phyloP scores from a whole-genome alignment of 2,329 filamentous ascomycete genomes.

The Cladosporium colombiae region DNA sequence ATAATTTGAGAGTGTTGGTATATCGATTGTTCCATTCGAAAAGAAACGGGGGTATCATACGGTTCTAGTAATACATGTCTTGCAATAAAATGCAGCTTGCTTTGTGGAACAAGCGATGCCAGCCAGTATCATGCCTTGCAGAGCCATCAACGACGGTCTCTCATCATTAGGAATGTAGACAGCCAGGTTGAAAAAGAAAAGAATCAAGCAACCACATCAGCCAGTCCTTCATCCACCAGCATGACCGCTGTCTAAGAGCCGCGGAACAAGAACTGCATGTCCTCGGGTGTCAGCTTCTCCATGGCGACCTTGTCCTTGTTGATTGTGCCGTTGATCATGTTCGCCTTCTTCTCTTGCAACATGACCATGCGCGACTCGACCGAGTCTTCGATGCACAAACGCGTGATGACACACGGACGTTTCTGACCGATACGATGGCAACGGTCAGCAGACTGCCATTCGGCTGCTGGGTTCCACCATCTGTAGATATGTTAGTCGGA shows the following conservation, averaged over 20 bases:
- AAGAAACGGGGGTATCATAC: constrained; percentile 4
- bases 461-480: constrained; percentile 99
- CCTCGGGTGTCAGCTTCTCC: constrained; percentile 85
- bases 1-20: neutral
- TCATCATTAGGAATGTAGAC: neutral
- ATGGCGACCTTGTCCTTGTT: constrained; percentile 90
- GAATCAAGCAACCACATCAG: neutral
- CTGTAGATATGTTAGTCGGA: constrained; percentile 48
- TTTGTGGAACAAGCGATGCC: neutral
- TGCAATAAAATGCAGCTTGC: neutral
- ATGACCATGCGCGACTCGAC: constrained; percentile 95
- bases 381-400: constrained; percentile 93
- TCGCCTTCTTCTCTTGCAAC: constrained; percentile 97
- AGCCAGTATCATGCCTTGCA: neutral
- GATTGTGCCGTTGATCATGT: constrained; percentile 86
- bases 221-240: neutral
- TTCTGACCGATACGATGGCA: constrained; percentile 91
- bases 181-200: neutral
- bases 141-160: neutral
- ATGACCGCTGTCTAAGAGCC: constrained; percentile 52
- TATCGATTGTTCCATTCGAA: neutral
- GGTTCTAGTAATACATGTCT: neutral
- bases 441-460: constrained; percentile 93
- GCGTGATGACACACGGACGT: constrained; percentile 89
- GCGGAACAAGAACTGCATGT: constrained; percentile 95